Evolutionary conservation across 345 rosid species (phyloP), one percentile per base, ranked within the genome.

Genomic region (Citrus trifoliata): DNA sequence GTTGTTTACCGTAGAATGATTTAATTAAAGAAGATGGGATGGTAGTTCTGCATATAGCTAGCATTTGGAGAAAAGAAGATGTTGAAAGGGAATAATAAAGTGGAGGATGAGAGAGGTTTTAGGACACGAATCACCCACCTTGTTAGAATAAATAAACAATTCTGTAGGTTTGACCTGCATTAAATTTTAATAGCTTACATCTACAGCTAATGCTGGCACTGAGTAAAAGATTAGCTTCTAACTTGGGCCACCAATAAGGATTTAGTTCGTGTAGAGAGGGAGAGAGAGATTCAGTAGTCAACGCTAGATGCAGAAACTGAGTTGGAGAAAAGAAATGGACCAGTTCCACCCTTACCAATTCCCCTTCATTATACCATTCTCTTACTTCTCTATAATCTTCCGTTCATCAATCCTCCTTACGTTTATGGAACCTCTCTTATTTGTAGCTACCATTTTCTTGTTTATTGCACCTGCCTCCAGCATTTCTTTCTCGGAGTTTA

Each of bases 381-480:
- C 72, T 37, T 64, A 71, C 77, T 76, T 73, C 72, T 68, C 48
- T 64, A 33, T 64, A 37, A 76, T 82, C 51, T 70, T 77, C 75
- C 18, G 42, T 74, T 78, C 60, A 24, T 9, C 76, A 38, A 76
- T 33, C 73, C 78, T 80, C 78, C 59, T 33, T 67, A 90, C 92
- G 97, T 89, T 33, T 67, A 92, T 94, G 98, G 92, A 82, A 79
- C 58, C 58, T 80, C 35, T 87, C 37, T 38, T 83, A 4, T 76
- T 84, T 70, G 76, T 89, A 14, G 67, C 70, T 51, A 56, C 59
- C 37, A 59, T 70, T 84, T 85, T 91, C 76, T 83, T 88, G 10
- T 76, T 85, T 70, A 73, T 78, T 80, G 25, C 81, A 77, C 80
- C 82, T 59, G 88, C 85, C 59, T 88, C 85, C 2, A 88, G 82